A percentile compares a stretch with the other conserved stretches of the same genome.
Evolutionary conservation across 345 rosid species (phyloP).

Genomic region (Raphanus sativus): DNA sequence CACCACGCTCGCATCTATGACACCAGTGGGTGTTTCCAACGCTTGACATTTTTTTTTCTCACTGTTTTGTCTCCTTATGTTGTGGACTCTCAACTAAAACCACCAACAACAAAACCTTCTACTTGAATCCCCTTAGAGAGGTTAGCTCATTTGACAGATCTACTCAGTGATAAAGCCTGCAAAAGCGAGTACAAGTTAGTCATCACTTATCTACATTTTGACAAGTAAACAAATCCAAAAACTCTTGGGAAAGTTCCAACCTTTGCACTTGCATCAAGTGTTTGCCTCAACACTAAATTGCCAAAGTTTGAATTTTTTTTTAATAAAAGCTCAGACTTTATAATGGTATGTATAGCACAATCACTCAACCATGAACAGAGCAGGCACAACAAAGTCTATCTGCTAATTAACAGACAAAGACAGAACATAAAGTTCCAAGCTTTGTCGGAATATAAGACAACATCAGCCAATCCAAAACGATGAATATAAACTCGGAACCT

Average conservation of each 20-base stretch:
- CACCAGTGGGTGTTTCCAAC: conserved; percentile 90
- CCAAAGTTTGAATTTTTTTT: not conserved
- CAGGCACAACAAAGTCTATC: not conserved
- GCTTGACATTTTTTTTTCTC: conserved; percentile 54
- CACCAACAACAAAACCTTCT: not conserved
- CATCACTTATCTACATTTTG: not conserved
- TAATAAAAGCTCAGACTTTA: not conserved
- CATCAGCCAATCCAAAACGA: not conserved
- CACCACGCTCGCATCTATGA: conserved; percentile 70
- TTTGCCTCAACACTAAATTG: not conserved
- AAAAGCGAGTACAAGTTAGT: not conserved
- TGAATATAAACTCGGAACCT: not conserved
- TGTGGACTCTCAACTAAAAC: not conserved
- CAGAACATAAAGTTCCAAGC: not conserved
- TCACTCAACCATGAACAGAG: conserved; percentile 6
- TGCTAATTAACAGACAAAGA: not conserved
- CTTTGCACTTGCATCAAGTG: not conserved
- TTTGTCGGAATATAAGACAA: not conserved
- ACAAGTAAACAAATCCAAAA: conserved; percentile 5
- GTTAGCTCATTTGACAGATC: conserved; percentile 14
- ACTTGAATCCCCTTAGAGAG: conserved; percentile 1
- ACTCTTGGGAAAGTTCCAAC: not conserved
- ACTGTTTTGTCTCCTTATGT: too few relatives aligned
- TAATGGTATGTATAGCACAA: not conserved
- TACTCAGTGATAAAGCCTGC: conserved; percentile 22